These are phyloP conservation scores for Penicillium macrosclerotiorum DNA, from an alignment of 495 filamentous ascomycete genomes.

Conservation along the genomic window DNA sequence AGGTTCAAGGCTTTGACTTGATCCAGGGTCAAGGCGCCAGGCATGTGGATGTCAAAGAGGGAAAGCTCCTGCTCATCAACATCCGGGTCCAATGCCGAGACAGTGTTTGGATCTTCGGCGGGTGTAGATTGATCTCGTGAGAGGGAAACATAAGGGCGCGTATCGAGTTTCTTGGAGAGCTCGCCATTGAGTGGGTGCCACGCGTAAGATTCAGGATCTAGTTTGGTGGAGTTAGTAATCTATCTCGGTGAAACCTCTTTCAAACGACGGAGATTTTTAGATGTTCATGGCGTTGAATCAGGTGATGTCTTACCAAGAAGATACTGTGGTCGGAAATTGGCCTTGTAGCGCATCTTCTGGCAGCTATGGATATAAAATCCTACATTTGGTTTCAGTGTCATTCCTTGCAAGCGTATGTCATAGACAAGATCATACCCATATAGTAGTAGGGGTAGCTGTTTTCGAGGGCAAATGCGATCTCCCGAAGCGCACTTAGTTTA, in stretches of 20 bases:
- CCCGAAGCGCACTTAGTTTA: slow-evolving; percentile 82
- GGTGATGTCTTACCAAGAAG: slow-evolving; percentile 55
- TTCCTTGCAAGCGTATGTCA: neutral
- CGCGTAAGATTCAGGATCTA: slow-evolving; percentile 68
- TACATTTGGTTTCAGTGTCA: slow-evolving; percentile 16
- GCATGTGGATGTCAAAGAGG: slow-evolving; percentile 70
- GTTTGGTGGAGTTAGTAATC: neutral
- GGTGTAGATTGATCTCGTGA: slow-evolving; percentile 43
- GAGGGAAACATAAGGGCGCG: slow-evolving; percentile 66
- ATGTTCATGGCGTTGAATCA: neutral
- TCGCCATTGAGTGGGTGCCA: slow-evolving; percentile 77
- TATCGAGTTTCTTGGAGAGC: slow-evolving; percentile 60
- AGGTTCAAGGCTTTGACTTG: slow-evolving; percentile 64
- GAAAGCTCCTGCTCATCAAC: slow-evolving; percentile 48
- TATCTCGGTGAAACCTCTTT: neutral
- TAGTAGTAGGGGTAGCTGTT: slow-evolving; percentile 71
- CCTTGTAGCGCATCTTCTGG: slow-evolving; percentile 88
- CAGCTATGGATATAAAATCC: slow-evolving; percentile 72
- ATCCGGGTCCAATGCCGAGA: slow-evolving; percentile 30
- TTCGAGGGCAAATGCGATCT: slow-evolving; percentile 77
- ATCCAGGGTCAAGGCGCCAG: slow-evolving; percentile 66
- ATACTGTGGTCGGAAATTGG: slow-evolving; percentile 76
- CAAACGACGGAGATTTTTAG: neutral
- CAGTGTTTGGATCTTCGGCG: slow-evolving; percentile 4
- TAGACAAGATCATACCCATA: slow-evolving; percentile 55